Base-by-base conservation (phyloP, 768 basidiomycete genomes). In the Boletellus sp. region DNA sequence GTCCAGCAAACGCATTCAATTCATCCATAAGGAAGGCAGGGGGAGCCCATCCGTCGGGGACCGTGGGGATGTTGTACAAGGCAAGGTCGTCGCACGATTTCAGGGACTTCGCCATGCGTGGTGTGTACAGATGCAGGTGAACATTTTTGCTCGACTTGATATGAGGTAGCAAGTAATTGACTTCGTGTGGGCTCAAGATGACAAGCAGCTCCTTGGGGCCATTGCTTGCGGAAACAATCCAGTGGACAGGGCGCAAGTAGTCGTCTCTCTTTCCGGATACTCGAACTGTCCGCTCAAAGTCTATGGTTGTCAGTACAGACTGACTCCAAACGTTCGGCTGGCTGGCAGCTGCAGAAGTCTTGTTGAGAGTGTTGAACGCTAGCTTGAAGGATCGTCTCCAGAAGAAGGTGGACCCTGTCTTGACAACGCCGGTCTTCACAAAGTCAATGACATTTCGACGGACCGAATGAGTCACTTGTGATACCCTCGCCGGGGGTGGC, bases 1-100 rank as follows among this genome's bases (percentile, higher is more conserved):
- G 74, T 3, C 75, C 77, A 16, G 75, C 73, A 54, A 72, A 76
- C 31, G 76, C 52, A 33, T 72, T 75, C 34, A 78, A 60, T 42
- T 76, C 72, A 26, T 44, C 45, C 24, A 63, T 64, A 9, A 61
- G 40, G 7, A 48, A 34, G 3, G 45, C 38, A 2, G 52, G 42
- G 1, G 60, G 50, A 6, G 45, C 43, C 56, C 63, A 65, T 9
- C 38, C 38, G 2, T 26, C 20, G 1, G 67, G 51, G 3, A 66
- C 43, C 4, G 52, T 6, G 3, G 66, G 67, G 9, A 69, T 43
- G 24, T 7, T 52, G 44, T 65, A 59, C 8, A 63, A 47, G 1
- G 22, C 9, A 3, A 70, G 58, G 28, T 66, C 57, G 24, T 79
- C 78, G 33, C 70, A 67, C 4, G 72, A 52, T 17, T 52, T 56